These are phyloP conservation scores for Phytophthora meadii DNA, from an alignment of 352 stramenopile genomes.

Conservation along the genomic window DNA sequence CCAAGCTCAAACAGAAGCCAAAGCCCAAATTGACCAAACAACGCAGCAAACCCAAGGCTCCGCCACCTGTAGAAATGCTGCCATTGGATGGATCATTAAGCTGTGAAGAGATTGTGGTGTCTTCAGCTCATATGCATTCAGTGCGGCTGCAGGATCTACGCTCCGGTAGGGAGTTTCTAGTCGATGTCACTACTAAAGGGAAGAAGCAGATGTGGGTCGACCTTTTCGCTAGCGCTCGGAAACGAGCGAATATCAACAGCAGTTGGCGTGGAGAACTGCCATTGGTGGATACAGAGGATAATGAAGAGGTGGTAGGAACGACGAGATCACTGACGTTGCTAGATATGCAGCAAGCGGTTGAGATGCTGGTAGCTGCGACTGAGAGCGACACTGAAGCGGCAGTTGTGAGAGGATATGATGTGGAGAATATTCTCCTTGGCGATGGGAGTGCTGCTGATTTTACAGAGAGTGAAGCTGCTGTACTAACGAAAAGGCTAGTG, in stretches of 20 bases:
- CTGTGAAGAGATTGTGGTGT: constrained; percentile 68
- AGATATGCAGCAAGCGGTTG: constrained; percentile 32
- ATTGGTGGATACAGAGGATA: constrained; percentile 2
- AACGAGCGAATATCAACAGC: constrained; percentile 27
- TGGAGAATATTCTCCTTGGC: constrained; percentile 37
- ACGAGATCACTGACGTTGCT: constrained; percentile 11
- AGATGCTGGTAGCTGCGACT: constrained; percentile 38
- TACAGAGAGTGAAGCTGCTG: constrained; percentile 19
- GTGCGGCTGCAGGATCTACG: constrained; percentile 56
- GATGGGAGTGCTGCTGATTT: constrained; percentile 28
- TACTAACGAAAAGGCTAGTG: constrained; percentile 30
- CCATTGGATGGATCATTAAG: constrained; percentile 48
- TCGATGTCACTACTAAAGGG: constrained; percentile 49
- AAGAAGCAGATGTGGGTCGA: constrained; percentile 70
- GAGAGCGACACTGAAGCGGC: constrained; percentile 24
- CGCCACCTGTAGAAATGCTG: constrained; percentile 33
- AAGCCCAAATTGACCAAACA: constrained; percentile 26
- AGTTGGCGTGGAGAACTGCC: constrained; percentile 21
- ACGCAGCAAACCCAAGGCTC: constrained; percentile 18
- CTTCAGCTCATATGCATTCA: constrained; percentile 64
- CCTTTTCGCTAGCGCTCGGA: constrained; percentile 42
- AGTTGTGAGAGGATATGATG: constrained; percentile 40
- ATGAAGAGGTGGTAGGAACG: background rate
- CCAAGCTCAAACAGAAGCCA: constrained; percentile 18
- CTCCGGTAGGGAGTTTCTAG: constrained; percentile 48